Base-by-base conservation (phyloP, 139 green algal species). In the Coelastrella sp. region DNA sequence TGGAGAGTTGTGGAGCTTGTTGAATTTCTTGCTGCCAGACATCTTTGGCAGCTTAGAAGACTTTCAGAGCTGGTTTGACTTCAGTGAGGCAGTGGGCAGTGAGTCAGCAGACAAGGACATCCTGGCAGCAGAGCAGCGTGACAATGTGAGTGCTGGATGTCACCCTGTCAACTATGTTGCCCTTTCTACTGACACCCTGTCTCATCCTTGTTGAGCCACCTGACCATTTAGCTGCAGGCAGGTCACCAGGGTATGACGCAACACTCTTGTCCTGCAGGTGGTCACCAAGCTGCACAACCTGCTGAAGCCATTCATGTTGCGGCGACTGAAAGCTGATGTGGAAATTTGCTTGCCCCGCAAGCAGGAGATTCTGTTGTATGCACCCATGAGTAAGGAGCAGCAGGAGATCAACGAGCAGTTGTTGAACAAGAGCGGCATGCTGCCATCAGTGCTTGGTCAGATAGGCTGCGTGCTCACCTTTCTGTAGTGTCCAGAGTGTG, bases 11-110 rank as follows among this genome's bases (percentile, higher is more conserved):
- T 99, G 97, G 97, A 96, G 90, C 34, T 91, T 99, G 67, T 92
- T 99, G 59, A 99, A 99, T 92, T 99, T 99, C 92, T 88, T 99
- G 79, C 92, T 99, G 84, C 96, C 98, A 4, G 90, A 98, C 43
- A 89, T 98, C 34, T 99, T 99, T 88, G 87, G 53, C 64, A 91
- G 80, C 64, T 87, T 98, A 48, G 85, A 88, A 2, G 91, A 97
- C 86, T 99, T 99, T 76, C 91, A 98, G 89, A 89, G 76, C 8
- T 99, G 96, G 95, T 99, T 98, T 86, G 96, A 98, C 86, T 88
- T 83, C 5, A 67, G 68, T 62, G 50, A 43, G 25, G 66, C 79
- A 34, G 85, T 88, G 30, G 75, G 85, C 57, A 57, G 59, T 23
- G 67, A 87, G 37, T 72, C 38, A 34, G 72, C 35, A 11, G 80